phyloP scores from a whole-genome alignment of 1,284 basidiomycete genomes.

The Tausonia pullulans region DNA sequence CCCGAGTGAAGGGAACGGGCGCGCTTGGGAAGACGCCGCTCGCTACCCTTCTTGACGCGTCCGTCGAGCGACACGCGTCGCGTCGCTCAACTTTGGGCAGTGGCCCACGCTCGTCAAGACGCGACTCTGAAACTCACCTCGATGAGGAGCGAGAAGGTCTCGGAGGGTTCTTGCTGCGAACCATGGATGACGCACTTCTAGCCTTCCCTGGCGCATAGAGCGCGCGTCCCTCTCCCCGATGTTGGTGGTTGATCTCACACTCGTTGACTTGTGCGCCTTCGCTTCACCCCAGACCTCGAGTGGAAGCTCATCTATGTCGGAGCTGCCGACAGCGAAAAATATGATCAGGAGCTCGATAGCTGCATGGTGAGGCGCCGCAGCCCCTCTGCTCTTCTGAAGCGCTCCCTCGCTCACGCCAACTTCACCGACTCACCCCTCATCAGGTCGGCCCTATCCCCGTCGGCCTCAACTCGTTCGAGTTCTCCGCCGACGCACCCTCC shows the following conservation, averaged over 20 bases:
- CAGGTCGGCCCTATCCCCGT: conserved; percentile 82
- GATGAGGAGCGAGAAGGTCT: too few species aligned
- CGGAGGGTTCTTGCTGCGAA: too few species aligned
- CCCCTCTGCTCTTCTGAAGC: not conserved
- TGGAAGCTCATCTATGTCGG: conserved; percentile 98
- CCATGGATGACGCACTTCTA: too few species aligned
- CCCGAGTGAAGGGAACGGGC: too few species aligned
- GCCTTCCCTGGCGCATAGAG: too few species aligned
- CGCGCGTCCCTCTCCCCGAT: too few species aligned
- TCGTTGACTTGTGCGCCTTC: not conserved
- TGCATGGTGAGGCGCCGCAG: conserved; percentile 46
- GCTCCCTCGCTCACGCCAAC: not conserved
- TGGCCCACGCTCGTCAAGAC: too few species aligned
- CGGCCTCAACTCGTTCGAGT: conserved; percentile 94
- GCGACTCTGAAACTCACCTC: too few species aligned
- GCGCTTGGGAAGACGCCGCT: too few species aligned
- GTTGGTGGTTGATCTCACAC: not conserved
- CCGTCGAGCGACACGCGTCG: too few species aligned
- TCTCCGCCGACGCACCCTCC: conserved; percentile 54
- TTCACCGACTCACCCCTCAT: conserved; percentile 17
- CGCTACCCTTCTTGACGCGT: too few species aligned
- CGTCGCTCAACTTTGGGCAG: too few species aligned
- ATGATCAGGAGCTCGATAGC: conserved; percentile 92
- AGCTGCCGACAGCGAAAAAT: conserved; percentile 77
- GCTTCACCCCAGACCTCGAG: conserved; percentile 61